Percentiles rank a stretch among this genome's conserved stretches.
Conservation (phyloP, 73 alveolate species). For the Paramecium sonneborni region DNA sequence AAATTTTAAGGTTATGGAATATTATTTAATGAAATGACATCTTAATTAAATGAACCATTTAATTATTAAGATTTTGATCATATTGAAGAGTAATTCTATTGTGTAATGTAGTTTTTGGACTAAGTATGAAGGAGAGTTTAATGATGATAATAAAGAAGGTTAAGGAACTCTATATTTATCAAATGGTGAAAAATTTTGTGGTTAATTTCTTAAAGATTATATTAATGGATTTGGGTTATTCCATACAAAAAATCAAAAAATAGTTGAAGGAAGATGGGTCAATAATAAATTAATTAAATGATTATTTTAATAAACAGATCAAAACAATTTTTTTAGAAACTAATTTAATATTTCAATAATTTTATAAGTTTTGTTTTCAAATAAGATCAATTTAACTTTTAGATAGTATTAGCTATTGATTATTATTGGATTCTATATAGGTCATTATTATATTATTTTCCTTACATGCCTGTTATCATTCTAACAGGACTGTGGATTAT, state of each 20-base stretch:
- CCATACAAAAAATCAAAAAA: slow-evolving; percentile 20
- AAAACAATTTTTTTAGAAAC: not conserved
- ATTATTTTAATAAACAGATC: not conserved
- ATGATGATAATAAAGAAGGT: slow-evolving; percentile 67
- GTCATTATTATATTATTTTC: too few relatives aligned
- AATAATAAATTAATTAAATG: slow-evolving; percentile 56
- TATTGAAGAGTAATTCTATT: slow-evolving; percentile 50
- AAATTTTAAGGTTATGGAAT: slow-evolving; percentile 63
- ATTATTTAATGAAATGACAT: slow-evolving; percentile 58
- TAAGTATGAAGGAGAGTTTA: slow-evolving; percentile 64
- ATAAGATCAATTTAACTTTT: too few relatives aligned
- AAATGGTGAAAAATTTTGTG: slow-evolving; percentile 64
- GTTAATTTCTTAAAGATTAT: slow-evolving; percentile 58
- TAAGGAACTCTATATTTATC: slow-evolving; percentile 62
- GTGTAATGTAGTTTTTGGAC: slow-evolving; percentile 35
- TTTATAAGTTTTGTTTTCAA: too few relatives aligned
- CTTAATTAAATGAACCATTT: slow-evolving; percentile 31
- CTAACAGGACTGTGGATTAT: too few relatives aligned
- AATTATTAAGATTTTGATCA: slow-evolving; percentile 60
- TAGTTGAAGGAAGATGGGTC: slow-evolving; percentile 58
- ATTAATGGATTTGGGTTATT: slow-evolving; percentile 62
- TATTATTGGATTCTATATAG: too few relatives aligned
- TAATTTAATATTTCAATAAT: too few relatives aligned
- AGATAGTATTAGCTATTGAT: too few relatives aligned
- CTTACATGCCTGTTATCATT: too few relatives aligned